Evolutionary conservation across 768 basidiomycete species (phyloP).

Genomic region (Suillus subaureus): DNA sequence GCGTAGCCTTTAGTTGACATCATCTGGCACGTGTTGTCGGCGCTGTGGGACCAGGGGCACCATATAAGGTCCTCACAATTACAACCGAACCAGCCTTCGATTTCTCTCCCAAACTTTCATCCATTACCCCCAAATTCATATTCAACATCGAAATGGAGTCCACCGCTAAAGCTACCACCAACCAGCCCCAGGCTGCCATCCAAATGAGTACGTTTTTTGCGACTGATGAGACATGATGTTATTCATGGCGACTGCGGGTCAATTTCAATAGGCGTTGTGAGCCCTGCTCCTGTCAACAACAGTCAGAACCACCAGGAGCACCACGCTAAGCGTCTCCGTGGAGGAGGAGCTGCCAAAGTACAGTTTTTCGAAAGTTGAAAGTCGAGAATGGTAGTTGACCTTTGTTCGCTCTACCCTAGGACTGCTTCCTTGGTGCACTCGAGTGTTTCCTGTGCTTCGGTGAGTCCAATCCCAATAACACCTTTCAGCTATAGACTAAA

Average conservation of each 20-base stretch:
- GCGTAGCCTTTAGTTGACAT: slow-evolving; percentile 11
- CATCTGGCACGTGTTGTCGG: slow-evolving; percentile 12
- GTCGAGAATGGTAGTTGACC: neutral
- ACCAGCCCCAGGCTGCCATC: slow-evolving; percentile 61
- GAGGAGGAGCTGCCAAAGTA: slow-evolving; percentile 72
- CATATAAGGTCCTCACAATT: slow-evolving; percentile 10
- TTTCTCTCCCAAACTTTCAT: neutral
- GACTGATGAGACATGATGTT: no score
- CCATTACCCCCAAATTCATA: slow-evolving; percentile 23
- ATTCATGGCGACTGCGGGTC: neutral
- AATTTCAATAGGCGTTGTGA: slow-evolving; percentile 44
- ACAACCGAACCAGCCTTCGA: neutral
- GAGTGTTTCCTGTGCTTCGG: slow-evolving; percentile 78
- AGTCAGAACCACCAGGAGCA: slow-evolving; percentile 44
- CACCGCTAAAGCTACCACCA: slow-evolving; percentile 37
- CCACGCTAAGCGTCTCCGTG: slow-evolving; percentile 61
- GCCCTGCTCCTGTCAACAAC: slow-evolving; percentile 40
- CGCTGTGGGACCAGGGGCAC: slow-evolving; percentile 9
- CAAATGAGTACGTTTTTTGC: slow-evolving; percentile 58
- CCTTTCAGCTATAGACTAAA: neutral
- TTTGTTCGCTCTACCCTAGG: slow-evolving; percentile 40
- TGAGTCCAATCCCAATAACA: slow-evolving; percentile 33
- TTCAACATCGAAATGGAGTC: slow-evolving; percentile 32
- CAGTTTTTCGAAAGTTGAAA: neutral
- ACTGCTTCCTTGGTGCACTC: slow-evolving; percentile 63